These are phyloP conservation scores for Penicillium ochrochloron DNA, from an alignment of 495 filamentous ascomycete species.

Conservation along the genomic window DNA sequence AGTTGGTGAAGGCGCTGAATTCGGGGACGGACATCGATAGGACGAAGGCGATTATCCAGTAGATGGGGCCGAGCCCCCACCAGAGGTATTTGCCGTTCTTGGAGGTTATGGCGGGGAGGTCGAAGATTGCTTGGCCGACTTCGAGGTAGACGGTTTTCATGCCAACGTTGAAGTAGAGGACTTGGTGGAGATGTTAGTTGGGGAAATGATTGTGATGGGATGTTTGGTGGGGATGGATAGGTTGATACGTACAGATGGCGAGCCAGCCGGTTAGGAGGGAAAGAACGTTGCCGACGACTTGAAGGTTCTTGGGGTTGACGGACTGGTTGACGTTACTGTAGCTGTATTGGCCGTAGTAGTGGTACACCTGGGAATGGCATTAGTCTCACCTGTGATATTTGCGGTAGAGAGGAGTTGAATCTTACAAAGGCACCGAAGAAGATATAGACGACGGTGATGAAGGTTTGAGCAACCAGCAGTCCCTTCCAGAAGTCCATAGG, in stretches of 20 bases:
- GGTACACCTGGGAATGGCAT: slow-evolving; percentile 43
- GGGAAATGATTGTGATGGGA: background rate
- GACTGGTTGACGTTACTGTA: slow-evolving; percentile 53
- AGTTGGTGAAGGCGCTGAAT: slow-evolving; percentile 44
- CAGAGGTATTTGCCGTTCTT: slow-evolving; percentile 54
- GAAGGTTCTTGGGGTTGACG: slow-evolving; percentile 52
- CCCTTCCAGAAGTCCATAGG: slow-evolving; percentile 67
- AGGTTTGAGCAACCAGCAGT: slow-evolving; percentile 54
- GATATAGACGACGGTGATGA: slow-evolving; percentile 57
- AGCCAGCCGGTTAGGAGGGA: slow-evolving; percentile 56
- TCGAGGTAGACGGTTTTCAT: slow-evolving; percentile 66
- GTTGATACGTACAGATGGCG: slow-evolving; percentile 39
- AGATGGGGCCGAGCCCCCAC: slow-evolving; percentile 56
- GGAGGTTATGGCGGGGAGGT: slow-evolving; percentile 51
- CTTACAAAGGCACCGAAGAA: slow-evolving; percentile 59
- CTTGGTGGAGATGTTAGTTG: slow-evolving; percentile 5
- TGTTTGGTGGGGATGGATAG: too few species aligned
- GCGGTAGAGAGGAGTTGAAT: background rate
- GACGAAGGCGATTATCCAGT: slow-evolving; percentile 58
- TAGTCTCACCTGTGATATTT: background rate
- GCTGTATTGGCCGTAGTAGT: slow-evolving; percentile 60
- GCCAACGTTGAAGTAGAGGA: slow-evolving; percentile 59
- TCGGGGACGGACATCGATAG: slow-evolving; percentile 50
- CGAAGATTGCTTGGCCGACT: slow-evolving; percentile 56
- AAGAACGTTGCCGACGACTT: slow-evolving; percentile 60